Percentiles rank a stretch among this genome's conserved stretches.
phyloP scores from a whole-genome alignment of 2,329 filamentous ascomycete species.

The Eutypella sp. region DNA sequence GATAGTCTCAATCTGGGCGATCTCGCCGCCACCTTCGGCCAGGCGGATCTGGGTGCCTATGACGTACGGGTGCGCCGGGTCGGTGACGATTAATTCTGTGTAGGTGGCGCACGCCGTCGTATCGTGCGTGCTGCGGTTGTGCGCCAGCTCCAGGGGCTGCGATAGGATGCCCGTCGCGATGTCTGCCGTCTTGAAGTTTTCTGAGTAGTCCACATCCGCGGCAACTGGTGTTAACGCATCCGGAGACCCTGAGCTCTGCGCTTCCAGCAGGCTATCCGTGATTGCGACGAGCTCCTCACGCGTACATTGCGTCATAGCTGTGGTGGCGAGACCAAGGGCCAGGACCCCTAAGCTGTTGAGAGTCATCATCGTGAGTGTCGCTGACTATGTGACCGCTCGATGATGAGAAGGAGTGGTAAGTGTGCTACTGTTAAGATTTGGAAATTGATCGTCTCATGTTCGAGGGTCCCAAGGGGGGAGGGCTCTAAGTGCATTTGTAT shows the following conservation, averaged over 20 bases:
- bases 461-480: neutral
- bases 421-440: neutral
- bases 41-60: conserved; percentile 32
- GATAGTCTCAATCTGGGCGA: conserved; percentile 27
- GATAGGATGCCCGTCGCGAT: conserved; percentile 26
- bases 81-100: conserved; percentile 31
- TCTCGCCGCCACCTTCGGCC: conserved; percentile 15
- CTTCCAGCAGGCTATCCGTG: conserved; percentile 20
- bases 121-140: conserved; percentile 32
- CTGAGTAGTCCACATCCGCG: conserved; percentile 22
- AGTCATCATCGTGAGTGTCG: neutral
- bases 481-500: neutral
- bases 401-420: neutral
- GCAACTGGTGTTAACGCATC: conserved; percentile 12
- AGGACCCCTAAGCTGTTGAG: conserved; percentile 3
- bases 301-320: conserved; percentile 17
- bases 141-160: conserved; percentile 27
- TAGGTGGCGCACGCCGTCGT: conserved; percentile 32
- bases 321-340: conserved; percentile 12
- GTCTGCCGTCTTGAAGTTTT: conserved; percentile 28
- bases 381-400: too few relatives aligned
- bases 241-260: conserved; percentile 19
- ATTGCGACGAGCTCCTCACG: conserved; percentile 20
- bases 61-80: conserved; percentile 30
- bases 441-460: neutral